phyloP scores from a whole-genome alignment of 176 grass and related monocot species.

The Saccharum spontaneum region DNA sequence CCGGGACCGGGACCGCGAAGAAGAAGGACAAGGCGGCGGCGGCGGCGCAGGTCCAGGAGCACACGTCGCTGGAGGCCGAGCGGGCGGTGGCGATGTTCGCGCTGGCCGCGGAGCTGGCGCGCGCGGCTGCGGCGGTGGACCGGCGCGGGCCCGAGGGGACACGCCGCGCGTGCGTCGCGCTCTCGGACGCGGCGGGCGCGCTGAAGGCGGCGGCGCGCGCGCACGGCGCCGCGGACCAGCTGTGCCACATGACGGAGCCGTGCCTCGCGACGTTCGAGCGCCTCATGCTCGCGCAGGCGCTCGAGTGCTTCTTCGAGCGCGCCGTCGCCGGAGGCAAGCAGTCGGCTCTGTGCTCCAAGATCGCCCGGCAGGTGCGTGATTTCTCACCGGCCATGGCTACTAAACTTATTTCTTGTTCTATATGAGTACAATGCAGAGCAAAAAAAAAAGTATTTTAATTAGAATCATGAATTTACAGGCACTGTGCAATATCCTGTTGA shows the following conservation, averaged over 20 bases:
- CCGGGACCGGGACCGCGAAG: background rate
- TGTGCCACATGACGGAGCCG: slow-evolving; percentile 40
- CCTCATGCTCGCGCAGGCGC: slow-evolving; percentile 61
- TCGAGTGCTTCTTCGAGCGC: slow-evolving; percentile 68
- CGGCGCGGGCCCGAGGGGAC: slow-evolving; percentile 39
- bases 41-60: background rate
- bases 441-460: too few species aligned
- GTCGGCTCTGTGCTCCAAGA: slow-evolving; percentile 44
- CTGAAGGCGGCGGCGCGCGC: slow-evolving; percentile 30
- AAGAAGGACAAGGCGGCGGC: background rate
- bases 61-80: slow-evolving; percentile 51
- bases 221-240: background rate
- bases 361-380: slow-evolving; percentile 47
- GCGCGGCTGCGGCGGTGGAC: slow-evolving; percentile 45
- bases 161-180: slow-evolving; percentile 43
- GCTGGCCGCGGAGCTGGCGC: slow-evolving; percentile 42
- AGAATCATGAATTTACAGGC: background rate
- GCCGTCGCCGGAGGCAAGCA: slow-evolving; percentile 43
- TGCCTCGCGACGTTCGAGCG: slow-evolving; percentile 51
- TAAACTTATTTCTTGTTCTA: too few species aligned
- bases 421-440: too few species aligned
- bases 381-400: background rate
- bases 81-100: slow-evolving; percentile 51
- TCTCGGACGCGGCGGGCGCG: slow-evolving; percentile 50
- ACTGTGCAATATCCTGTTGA: too few species aligned